A percentile compares a stretch with the other conserved stretches of the same genome.
Evolutionary conservation across 2,329 filamentous ascomycete species (phyloP).

Genomic region (Dryadomyces quercus-mongolicae): DNA sequence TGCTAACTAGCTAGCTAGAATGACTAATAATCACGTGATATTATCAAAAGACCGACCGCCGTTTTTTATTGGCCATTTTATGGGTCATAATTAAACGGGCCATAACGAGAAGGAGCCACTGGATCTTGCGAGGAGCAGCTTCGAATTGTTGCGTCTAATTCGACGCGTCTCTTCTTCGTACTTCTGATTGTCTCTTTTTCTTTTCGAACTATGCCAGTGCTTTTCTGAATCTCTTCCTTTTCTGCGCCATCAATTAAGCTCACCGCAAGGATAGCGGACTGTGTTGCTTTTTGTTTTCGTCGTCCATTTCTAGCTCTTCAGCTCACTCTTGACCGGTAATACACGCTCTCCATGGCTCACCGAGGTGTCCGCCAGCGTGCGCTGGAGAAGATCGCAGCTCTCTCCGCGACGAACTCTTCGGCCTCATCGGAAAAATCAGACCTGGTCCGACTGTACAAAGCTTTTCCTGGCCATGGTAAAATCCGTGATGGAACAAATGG

Average conservation of each 20-base stretch:
- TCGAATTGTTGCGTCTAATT: neutral
- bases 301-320: neutral
- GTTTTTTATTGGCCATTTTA: neutral
- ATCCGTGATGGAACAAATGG: slow-evolving; percentile 36
- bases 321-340: neutral
- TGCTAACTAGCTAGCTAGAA: slow-evolving; percentile 24
- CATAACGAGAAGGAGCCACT: neutral
- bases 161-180: neutral
- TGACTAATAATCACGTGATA: slow-evolving; percentile 24
- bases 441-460: slow-evolving; percentile 48
- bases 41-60: neutral
- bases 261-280: neutral
- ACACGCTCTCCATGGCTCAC: slow-evolving; percentile 24
- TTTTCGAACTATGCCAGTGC: neutral
- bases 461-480: slow-evolving; percentile 36
- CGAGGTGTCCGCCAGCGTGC: slow-evolving; percentile 49
- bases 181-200: neutral
- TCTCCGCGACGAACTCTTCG: slow-evolving; percentile 43
- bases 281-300: neutral
- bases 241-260: neutral
- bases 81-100: neutral
- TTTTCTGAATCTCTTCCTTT: neutral
- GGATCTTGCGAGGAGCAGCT: neutral
- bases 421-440: slow-evolving; percentile 49
- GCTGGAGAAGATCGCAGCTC: slow-evolving; percentile 51